Percentiles rank a stretch among this genome's conserved stretches.
Evolutionary conservation across 2,329 filamentous ascomycete genomes (phyloP).

Genomic region (Pyricularia pennisetigena): DNA sequence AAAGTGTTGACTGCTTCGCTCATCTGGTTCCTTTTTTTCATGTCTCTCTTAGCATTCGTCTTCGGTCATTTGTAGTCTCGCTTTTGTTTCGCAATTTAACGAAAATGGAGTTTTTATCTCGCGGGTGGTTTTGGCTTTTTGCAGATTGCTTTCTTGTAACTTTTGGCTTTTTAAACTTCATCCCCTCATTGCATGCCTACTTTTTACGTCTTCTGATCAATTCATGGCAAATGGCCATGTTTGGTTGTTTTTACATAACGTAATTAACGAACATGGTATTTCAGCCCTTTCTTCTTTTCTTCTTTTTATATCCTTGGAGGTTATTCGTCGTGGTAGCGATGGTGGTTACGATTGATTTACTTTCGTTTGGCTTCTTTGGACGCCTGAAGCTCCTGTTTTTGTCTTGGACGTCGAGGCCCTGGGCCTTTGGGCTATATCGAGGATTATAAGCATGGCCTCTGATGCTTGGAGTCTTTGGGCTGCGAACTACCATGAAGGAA

Average conservation of each 20-base stretch:
- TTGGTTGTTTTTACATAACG: background rate
- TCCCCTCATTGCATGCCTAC: slow-evolving; percentile 14
- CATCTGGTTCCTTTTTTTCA: background rate
- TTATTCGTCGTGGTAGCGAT: background rate
- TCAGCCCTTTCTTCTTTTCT: background rate
- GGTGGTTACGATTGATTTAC: background rate
- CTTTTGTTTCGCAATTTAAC: background rate
- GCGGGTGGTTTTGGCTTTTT: background rate
- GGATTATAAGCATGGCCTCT: background rate
- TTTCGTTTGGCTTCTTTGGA: background rate
- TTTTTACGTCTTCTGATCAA: background rate
- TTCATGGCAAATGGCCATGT: background rate
- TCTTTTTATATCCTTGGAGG: background rate
- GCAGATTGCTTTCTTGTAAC: background rate
- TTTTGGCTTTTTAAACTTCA: background rate
- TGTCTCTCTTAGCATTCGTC: slow-evolving; percentile 1
- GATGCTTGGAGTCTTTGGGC: background rate
- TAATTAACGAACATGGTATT: background rate
- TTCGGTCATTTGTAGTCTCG: slow-evolving; percentile 9
- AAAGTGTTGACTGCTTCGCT: background rate
- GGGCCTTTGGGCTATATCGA: background rate
- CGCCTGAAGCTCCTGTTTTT: background rate
- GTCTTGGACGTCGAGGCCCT: background rate
- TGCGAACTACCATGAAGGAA: background rate
- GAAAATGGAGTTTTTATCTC: background rate